phyloP scores from a whole-genome alignment of 768 basidiomycete species.

The Udeniomyces megalosporus region DNA sequence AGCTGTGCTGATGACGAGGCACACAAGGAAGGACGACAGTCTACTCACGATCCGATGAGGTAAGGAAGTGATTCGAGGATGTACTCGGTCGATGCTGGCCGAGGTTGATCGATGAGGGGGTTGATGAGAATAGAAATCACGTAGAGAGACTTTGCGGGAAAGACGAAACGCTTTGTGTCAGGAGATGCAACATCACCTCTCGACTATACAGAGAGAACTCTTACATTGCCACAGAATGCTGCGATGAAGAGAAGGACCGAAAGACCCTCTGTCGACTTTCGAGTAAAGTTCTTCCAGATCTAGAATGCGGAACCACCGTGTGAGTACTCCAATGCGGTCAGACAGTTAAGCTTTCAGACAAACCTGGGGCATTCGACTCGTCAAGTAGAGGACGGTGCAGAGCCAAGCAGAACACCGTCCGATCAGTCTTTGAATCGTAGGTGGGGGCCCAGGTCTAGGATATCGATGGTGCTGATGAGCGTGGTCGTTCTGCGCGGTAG shows the following conservation, averaged over 20 bases:
- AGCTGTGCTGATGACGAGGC: not conserved
- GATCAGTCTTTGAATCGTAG: conserved; percentile 28
- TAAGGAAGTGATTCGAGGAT: conserved; percentile 42
- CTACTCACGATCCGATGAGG: conserved; percentile 6
- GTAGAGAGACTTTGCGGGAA: conserved; percentile 27
- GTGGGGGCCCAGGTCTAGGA: not conserved
- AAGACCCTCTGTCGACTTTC: conserved; percentile 89
- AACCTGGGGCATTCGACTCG: conserved; percentile 71
- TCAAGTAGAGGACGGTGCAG: conserved; percentile 83
- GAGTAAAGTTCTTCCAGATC: conserved; percentile 90
- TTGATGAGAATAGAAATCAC: conserved; percentile 57
- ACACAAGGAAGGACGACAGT: no score
- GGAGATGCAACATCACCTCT: no score
- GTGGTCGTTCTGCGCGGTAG: not conserved
- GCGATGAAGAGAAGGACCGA: conserved; percentile 85
- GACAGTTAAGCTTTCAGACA: not conserved
- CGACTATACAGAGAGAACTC: not conserved
- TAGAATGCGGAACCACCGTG: not conserved
- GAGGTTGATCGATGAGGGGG: conserved; percentile 39
- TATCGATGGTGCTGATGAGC: not conserved
- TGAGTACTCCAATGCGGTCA: not conserved
- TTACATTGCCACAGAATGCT: conserved; percentile 76
- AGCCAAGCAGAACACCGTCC: conserved; percentile 89
- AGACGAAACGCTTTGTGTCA: no score
- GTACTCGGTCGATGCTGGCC: conserved; percentile 47